Percentiles rank a stretch among this genome's conserved stretches.
These are phyloP conservation scores for Kodamaea anthophila DNA, from an alignment of 1,139 yeast genomes.

Conservation along the genomic window DNA sequence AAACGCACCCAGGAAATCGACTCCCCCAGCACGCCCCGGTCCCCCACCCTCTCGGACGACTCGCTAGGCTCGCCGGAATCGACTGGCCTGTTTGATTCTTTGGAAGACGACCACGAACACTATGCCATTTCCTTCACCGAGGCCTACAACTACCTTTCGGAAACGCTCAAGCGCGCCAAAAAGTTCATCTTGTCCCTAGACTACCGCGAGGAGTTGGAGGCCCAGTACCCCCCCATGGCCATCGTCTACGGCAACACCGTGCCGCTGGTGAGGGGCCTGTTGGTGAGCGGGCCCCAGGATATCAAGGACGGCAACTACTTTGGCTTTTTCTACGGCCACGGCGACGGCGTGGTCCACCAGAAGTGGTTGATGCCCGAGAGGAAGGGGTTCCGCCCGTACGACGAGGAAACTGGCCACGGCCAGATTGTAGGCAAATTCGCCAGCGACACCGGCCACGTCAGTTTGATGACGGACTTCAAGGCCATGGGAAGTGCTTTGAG, in stretches of 20 bases:
- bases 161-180: constrained; percentile 57
- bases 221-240: constrained; percentile 74
- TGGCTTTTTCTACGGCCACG: constrained; percentile 79
- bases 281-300: constrained; percentile 55
- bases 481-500: constrained; percentile 66
- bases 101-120: constrained; percentile 7
- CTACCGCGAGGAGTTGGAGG: constrained; percentile 39
- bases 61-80: constrained; percentile 2
- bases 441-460: constrained; percentile 70
- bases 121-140: constrained; percentile 45
- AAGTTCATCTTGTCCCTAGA: constrained; percentile 53
- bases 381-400: constrained; percentile 49
- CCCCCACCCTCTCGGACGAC: background rate
- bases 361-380: constrained; percentile 75
- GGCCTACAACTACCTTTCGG: constrained; percentile 56
- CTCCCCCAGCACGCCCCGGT: constrained; percentile 1
- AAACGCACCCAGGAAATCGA: background rate
- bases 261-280: constrained; percentile 79
- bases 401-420: constrained; percentile 30
- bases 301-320: constrained; percentile 67
- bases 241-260: constrained; percentile 72
- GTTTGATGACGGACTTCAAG: constrained; percentile 65
- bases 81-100: background rate
- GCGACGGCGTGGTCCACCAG: constrained; percentile 89
- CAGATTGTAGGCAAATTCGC: constrained; percentile 63